A percentile compares a stretch with the other conserved stretches of the same genome.
phyloP scores from a whole-genome alignment of 2,329 filamentous ascomycete species.

The Dendrostoma leiphaemia region DNA sequence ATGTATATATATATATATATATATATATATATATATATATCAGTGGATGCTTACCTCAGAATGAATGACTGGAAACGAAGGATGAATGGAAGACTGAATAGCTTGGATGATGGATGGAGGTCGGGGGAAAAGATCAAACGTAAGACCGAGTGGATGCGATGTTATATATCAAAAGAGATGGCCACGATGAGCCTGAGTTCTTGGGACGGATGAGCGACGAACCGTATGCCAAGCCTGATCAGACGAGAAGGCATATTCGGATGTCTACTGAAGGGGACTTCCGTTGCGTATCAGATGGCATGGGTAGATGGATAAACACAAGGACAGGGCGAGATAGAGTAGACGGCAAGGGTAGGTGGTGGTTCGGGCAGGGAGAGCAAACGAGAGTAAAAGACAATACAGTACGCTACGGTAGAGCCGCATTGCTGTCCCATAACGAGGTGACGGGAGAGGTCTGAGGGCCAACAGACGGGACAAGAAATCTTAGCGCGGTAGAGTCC shows the following conservation, averaged over 20 bases:
- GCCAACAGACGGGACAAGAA: neutral
- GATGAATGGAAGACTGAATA: slow-evolving; percentile 28
- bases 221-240: slow-evolving; percentile 29
- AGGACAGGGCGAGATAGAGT: slow-evolving; percentile 16
- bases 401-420: too few species aligned
- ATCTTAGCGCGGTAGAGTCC: neutral
- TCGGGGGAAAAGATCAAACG: slow-evolving; percentile 20
- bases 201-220: slow-evolving; percentile 19
- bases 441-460: neutral
- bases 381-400: neutral
- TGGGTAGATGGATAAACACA: slow-evolving; percentile 30
- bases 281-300: slow-evolving; percentile 40
- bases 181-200: slow-evolving; percentile 1
- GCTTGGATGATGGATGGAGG: slow-evolving; percentile 32
- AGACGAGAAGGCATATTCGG: slow-evolving; percentile 32
- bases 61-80: slow-evolving; percentile 42
- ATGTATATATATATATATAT: too few species aligned
- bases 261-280: slow-evolving; percentile 35
- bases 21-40: too few species aligned
- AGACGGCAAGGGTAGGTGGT: slow-evolving; percentile 1
- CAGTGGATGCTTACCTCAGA: slow-evolving; percentile 46
- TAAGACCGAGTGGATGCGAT: slow-evolving; percentile 23
- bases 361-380: neutral
- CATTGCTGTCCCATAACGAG: too few species aligned
- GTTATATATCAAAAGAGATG: slow-evolving; percentile 36